Evolutionary conservation across 2,329 filamentous ascomycete species (phyloP), one percentile per base, ranked within the genome.

Genomic region (Trichoderma atrobrunneum): DNA sequence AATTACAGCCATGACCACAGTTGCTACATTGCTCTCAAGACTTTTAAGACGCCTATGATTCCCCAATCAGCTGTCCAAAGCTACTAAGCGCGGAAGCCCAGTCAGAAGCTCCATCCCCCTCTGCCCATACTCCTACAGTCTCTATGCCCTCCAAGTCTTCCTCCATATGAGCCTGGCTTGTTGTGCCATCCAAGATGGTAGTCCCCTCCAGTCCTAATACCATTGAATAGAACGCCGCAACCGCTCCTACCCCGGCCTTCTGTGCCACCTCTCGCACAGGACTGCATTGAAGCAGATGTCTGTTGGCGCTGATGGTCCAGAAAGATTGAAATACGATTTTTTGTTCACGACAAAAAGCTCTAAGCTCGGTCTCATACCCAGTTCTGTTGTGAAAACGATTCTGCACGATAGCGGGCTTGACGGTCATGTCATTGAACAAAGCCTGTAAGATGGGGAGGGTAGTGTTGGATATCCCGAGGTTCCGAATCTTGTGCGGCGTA

Each of bases 381-480:
- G 89, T 91, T 2, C 82, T 81, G 2, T 82, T 80, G 77, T 91
- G 88, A 81, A 96, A 93, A 2, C 92, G 87, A 77, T 96, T 95
- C 81, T 96, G 93, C 6, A 95, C 90, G 2, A 94, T 86, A 1
- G 87, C 84, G 1, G 84, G 84, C 73, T 81, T 82, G 56, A 84
- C 73, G 0, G 76, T 81, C 4, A 84, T 82, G 21, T 81, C 76
- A 1, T 83, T 77, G 72, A 85, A 84, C 1, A 94, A 81, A 5
- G 81, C 80, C 67, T 86, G 79, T 0, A 96, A 84, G 2, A 88
- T 80, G 0, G 84, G 79, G 2, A 92, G 81, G n/a, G 85, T 83
- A n/a, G 88, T 87, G 80, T 96, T 96, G 69, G 92, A 94, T 70
- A 96, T 91, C 54, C 93, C 93, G 8, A 96, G 84, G 34, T 88